Conservation (phyloP, 352 stramenopile genomes). For the Pythium periplocum region DNA sequence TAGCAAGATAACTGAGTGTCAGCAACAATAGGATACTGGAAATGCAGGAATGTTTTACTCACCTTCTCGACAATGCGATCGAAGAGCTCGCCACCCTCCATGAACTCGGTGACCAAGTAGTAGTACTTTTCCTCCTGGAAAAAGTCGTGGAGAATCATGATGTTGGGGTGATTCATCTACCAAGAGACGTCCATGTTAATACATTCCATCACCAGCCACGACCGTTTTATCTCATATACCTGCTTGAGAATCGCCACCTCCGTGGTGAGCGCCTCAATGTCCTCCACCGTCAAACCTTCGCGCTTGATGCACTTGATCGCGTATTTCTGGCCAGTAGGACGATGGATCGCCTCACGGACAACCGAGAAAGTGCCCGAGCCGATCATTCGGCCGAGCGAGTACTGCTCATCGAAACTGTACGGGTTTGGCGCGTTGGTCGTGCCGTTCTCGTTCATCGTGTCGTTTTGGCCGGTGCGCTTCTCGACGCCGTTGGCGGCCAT, state of each 20-base stretch:
- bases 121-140: slow-evolving; percentile 93
- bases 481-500: slow-evolving; percentile 28
- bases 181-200: neutral
- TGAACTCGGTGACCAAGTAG: slow-evolving; percentile 98
- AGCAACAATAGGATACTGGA: too few species aligned
- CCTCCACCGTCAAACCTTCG: slow-evolving; percentile 73
- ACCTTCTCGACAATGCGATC: slow-evolving; percentile 86
- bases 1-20: too few species aligned
- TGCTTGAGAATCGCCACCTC: slow-evolving; percentile 85
- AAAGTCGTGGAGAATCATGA: slow-evolving; percentile 92
- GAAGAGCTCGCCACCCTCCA: slow-evolving; percentile 89
- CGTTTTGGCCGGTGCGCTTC: slow-evolving; percentile 17
- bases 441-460: slow-evolving; percentile 4
- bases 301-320: slow-evolving; percentile 93
- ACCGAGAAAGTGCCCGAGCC: slow-evolving; percentile 89
- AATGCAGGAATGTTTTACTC: neutral
- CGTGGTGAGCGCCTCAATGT: slow-evolving; percentile 85
- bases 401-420: slow-evolving; percentile 82
- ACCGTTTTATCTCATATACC: slow-evolving; percentile 22
- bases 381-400: slow-evolving; percentile 82
- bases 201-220: too few species aligned
- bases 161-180: slow-evolving; percentile 90
- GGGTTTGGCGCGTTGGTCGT: slow-evolving; percentile 28
- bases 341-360: slow-evolving; percentile 80
- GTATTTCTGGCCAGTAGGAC: slow-evolving; percentile 78